Evolutionary conservation across 805 yeast genomes (phyloP), one percentile per base, ranked within the genome.

Genomic region (Wickerhamiella siamensis): DNA sequence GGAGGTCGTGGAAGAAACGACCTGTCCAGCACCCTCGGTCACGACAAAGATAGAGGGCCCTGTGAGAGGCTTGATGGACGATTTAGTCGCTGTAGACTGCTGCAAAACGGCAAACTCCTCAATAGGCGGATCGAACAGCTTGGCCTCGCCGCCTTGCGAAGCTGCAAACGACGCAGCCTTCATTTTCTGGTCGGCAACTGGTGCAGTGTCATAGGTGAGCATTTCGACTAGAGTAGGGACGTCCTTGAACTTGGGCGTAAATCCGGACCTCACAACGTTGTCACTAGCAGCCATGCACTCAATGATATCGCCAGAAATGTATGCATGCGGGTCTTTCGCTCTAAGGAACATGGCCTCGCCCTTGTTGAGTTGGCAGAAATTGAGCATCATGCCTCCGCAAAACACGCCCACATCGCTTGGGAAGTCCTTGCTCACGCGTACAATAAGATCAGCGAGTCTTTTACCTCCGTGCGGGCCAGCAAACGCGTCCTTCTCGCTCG

Each of bases 211-310:
- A 60, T 88, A 91, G 3, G 95, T 87, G 60, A 91, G 74, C 91
- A 83, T 83, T 41, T 72, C 75, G 35, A 91, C 96, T 57, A 91
- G 74, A 55, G 81, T 84, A 45, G 77, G 64, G 46, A 91, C 97
- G 62, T 91, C 99, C 65, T 88, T 91, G 69, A 88, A 91, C 63
- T 91, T 91, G 47, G 99, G 98, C n/a, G 99, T 91, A 70, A 91
- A 91, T 12, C 98, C 99, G 3, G 96, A 94, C 62, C 99, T 76
- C 39, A 91, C 96, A 44, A 91, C 99, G 56, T 91, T 91, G 62
- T 91, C 99, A 33, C 93, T 79, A 6, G 98, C 96, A 34, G 98
- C 98, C 99, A 91, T 91, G 69, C 98, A 91, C 68, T 91, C 99
- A 57, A 91, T 87, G 52, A 91, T 91, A 62, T 91, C 97, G 51